Conservation (phyloP, 2,329 filamentous ascomycete genomes). For the Macrophomina pseudophaseolina region DNA sequence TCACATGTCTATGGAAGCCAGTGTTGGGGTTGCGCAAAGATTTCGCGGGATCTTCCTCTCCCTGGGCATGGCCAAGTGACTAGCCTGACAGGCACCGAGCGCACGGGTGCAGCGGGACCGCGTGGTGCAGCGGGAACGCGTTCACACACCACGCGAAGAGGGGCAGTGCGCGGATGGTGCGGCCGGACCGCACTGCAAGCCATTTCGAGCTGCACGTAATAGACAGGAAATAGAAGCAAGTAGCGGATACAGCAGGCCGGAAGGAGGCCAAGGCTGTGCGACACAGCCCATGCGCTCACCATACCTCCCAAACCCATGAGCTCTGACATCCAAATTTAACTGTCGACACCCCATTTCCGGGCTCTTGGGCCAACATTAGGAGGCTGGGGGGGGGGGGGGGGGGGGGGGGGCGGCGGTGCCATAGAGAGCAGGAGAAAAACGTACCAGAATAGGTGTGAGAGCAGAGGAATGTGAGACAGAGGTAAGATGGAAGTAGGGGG, state of each 20-base stretch:
- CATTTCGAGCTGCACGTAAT: slow-evolving; percentile 15
- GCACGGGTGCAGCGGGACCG: not conserved
- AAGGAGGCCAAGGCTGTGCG: slow-evolving; percentile 15
- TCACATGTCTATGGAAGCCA: not conserved
- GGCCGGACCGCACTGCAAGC: slow-evolving; percentile 3
- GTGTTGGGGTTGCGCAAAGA: slow-evolving; percentile 1
- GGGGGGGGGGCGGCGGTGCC: slow-evolving; percentile 17
- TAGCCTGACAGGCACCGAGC: slow-evolving; percentile 3
- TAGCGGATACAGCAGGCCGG: slow-evolving; percentile 11
- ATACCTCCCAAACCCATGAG: not conserved
- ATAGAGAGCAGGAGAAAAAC: not conserved
- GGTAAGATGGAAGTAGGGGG: slow-evolving; percentile 17
- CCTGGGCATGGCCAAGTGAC: not conserved
- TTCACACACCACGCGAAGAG: not conserved
- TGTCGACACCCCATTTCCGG: not conserved
- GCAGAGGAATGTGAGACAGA: slow-evolving; percentile 3
- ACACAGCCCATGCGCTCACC: slow-evolving; percentile 15
- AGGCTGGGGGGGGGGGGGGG: not conserved
- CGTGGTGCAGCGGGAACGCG: not conserved
- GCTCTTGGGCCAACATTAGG: not conserved
- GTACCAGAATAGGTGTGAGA: not conserved
- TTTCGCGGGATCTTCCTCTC: not conserved
- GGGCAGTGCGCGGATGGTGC: not conserved
- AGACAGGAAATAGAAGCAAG: slow-evolving; percentile 13
- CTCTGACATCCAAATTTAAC: slow-evolving; percentile 7